Base-by-base conservation (phyloP, 352 stramenopile species). In the Phytopythium cucurbitacearum region DNA sequence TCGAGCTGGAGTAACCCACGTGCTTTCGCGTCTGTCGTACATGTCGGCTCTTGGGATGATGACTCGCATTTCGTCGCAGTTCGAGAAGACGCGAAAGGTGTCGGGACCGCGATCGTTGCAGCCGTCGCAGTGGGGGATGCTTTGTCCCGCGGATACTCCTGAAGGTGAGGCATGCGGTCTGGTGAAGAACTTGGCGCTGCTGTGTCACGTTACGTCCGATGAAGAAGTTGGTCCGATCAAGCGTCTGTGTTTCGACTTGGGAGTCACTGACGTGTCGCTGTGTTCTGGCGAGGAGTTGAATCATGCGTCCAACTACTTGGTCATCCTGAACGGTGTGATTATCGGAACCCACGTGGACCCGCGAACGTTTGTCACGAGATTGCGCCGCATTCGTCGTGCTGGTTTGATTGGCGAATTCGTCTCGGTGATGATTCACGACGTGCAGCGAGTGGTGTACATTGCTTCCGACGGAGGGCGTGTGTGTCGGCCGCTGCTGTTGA, bases 61-160 rank as follows among this genome's bases (percentile, higher is more conserved):
- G 97, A 99, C 97, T 6, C 87, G 97, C 55, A 98, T 99, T 40
- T 98, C 97, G 60, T 98, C 85, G 56, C 95, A 99, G 68, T 99
- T 99, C 60, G 97, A 99, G 72, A 99, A 99, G 67, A 99, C 97
- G 3, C 83, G 97, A 35, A 99, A 99, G 70, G 97, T 99, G 1
- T 98, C 92, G 1, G 97, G 97, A 6, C 97, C 97, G 12, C 85
- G 97, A 57, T 98, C 97, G 6, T 72, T 99, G 54, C 97, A 99
- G 72, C 93, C 97, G 46, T 98, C 87, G 40, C 97, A 99, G 76
- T 99, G 97, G 96, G 98, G 97, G 37, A 99, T 99, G 97, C 77
- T 99, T 8, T 97, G 97, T 82, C 97, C 97, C 0, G 96, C 96
- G 5, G 97, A 99, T 73, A 99, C 97, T 3, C 97, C 97, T 2